Conservation (phyloP, 306 rosid species). For the Sphenostylis stenocarpa region DNA sequence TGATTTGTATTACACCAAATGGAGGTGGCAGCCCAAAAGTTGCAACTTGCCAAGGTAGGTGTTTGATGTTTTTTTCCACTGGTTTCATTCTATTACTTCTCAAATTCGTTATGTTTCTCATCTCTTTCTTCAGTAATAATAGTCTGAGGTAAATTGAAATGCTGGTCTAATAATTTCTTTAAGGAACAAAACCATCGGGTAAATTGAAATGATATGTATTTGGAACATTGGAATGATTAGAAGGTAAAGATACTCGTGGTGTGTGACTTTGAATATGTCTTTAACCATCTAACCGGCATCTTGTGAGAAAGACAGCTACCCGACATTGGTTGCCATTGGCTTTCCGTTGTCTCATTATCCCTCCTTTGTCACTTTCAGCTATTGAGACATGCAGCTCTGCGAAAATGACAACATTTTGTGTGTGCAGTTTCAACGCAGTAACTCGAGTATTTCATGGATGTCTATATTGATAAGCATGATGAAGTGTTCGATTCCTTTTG, state of each 20-base stretch:
- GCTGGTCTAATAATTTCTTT: background rate
- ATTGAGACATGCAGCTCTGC: background rate
- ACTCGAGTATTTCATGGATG: background rate
- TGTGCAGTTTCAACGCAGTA: background rate
- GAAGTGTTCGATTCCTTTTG: constrained; percentile 15
- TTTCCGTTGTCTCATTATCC: background rate
- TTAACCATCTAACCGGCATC: background rate
- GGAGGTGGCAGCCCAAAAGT: constrained; percentile 91
- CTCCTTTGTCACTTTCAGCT: constrained; percentile 2
- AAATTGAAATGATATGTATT: no score
- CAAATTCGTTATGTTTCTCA: background rate
- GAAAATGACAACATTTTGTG: background rate
- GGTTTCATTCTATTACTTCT: background rate
- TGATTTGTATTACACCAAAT: constrained; percentile 82
- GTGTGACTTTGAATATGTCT: constrained; percentile 7
- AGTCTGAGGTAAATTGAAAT: background rate
- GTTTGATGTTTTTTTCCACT: background rate
- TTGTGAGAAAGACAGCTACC: constrained; percentile 14
- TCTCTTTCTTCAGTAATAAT: background rate
- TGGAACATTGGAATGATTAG: background rate
- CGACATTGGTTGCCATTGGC: constrained; percentile 10
- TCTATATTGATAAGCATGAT: background rate
- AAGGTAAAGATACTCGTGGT: background rate
- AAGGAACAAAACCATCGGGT: background rate
- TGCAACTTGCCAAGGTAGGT: constrained; percentile 85